Conservation (phyloP, 345 rosid genomes). For the Noccaea bulbosa region DNA sequence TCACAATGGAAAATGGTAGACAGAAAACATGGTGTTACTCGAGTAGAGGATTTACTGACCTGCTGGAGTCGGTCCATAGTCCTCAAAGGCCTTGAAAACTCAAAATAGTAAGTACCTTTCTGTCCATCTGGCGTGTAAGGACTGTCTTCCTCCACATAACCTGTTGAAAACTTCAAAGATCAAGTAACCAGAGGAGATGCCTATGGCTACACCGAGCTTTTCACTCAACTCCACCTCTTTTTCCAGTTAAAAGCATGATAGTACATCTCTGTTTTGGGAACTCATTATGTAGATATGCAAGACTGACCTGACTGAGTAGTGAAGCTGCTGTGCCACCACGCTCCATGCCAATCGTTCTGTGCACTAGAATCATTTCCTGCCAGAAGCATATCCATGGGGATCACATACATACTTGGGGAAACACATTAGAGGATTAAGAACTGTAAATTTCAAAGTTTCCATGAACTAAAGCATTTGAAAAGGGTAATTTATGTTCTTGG, state of each 20-base stretch:
- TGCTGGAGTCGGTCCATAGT: constrained; percentile 91
- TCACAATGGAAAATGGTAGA: constrained; percentile 21
- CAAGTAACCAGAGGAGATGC: constrained; percentile 26
- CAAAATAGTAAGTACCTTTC: constrained; percentile 83
- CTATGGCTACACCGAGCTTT: neutral
- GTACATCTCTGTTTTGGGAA: constrained; percentile 7
- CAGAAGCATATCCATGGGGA: constrained; percentile 21
- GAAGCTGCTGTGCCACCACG: constrained; percentile 95
- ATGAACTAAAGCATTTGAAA: too few species aligned
- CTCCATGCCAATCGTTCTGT: constrained; percentile 95
- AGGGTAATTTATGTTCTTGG: too few species aligned
- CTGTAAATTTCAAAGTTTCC: too few species aligned
- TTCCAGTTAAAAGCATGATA: constrained; percentile 16
- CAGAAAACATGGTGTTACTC: neutral
- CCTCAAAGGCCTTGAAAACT: constrained; percentile 90
- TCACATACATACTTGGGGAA: constrained; percentile 14
- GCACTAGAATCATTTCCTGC: constrained; percentile 90
- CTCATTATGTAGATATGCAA: constrained; percentile 13
- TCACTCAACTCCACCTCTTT: neutral
- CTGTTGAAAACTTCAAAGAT: constrained; percentile 43
- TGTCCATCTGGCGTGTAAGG: constrained; percentile 72
- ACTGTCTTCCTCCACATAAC: constrained; percentile 85
- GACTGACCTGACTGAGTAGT: constrained; percentile 63
- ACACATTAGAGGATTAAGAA: neutral
- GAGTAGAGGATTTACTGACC: constrained; percentile 53